These are phyloP conservation scores for Cyclotella choctawhatcheeana DNA, from an alignment of 108 stramenopile genomes.

Conservation along the genomic window DNA sequence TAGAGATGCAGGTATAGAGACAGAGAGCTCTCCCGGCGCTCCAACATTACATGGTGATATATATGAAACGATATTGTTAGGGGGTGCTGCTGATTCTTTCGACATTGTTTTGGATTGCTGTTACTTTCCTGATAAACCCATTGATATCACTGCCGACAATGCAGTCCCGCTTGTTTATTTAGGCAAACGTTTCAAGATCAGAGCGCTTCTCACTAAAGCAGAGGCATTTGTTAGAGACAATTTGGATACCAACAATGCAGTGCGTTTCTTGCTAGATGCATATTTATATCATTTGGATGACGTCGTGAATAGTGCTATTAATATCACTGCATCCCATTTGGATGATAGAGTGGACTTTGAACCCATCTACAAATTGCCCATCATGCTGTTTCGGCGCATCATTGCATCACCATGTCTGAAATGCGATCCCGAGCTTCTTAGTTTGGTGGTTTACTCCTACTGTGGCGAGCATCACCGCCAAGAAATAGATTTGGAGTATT, in stretches of 20 bases:
- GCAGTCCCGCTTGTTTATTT: slow-evolving; percentile 50
- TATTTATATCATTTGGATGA: slow-evolving; percentile 46
- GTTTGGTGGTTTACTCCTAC: slow-evolving; percentile 54
- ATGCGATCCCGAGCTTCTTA: slow-evolving; percentile 47
- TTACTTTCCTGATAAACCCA: slow-evolving; percentile 37
- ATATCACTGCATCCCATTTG: slow-evolving; percentile 46
- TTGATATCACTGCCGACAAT: slow-evolving; percentile 45
- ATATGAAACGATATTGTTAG: slow-evolving; percentile 46
- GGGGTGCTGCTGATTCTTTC: slow-evolving; percentile 46
- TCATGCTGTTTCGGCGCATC: slow-evolving; percentile 40
- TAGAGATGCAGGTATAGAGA: slow-evolving; percentile 38
- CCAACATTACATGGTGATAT: slow-evolving; percentile 39
- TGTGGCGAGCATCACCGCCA: slow-evolving; percentile 50
- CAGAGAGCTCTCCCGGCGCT: slow-evolving; percentile 26
- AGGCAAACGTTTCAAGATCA: slow-evolving; percentile 45
- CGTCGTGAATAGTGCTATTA: slow-evolving; percentile 42
- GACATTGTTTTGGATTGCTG: slow-evolving; percentile 41
- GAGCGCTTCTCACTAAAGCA: slow-evolving; percentile 36
- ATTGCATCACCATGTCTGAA: slow-evolving; percentile 30
- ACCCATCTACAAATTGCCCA: slow-evolving; percentile 45
- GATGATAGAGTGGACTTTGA: slow-evolving; percentile 44
- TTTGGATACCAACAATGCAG: slow-evolving; percentile 31
- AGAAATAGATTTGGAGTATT: slow-evolving; percentile 51
- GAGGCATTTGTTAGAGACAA: slow-evolving; percentile 38
- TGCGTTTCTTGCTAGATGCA: slow-evolving; percentile 43